Evolutionary conservation across 148 eudicot genomes (phyloP), one percentile per base, ranked within the genome.

Genomic region (Fagopyrum homotropicum): DNA sequence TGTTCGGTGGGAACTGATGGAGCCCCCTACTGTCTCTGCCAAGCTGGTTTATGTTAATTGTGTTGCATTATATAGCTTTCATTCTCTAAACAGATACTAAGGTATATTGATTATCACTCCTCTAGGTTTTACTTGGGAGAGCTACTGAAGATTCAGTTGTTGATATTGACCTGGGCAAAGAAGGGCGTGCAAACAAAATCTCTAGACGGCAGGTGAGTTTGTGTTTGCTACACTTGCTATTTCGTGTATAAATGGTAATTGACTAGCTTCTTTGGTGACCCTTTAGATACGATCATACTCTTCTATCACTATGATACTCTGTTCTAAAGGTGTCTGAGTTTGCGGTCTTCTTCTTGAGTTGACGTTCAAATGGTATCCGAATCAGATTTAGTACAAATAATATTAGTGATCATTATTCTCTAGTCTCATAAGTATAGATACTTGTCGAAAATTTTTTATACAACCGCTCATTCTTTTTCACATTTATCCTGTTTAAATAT

Each of bases 121-220:
- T 80, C 6, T 80, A 94, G 98, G 92, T 91, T 47, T 80, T 87
- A 80, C 89, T 94, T 77, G 97, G 97, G 79, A 88, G 97, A 88
- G 85, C 90, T 43, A 89, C 98, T 30, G 87, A 83, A 79, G 98
- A 84, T 78, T 69, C 77, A 75, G 70, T 47, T 73, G 91, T 93
- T 80, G 98, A 91, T 78, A 86, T 93, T 80, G 97, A 93, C 85
- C 73, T 93, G 80, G 86, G 91, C 16, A 88, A 89, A 84, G 97
- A 88, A 82, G 95, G 94, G 63, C 85, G 84, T 72, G 88, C 91
- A 50, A 91, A 88, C 81, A 91, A 88, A 81, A 87, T 94, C 82
- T 94, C 98, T 45, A 88, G 98, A 74, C 90, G 96, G 48, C 98
- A 94, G 96, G 98, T 91, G 80, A 56, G 78, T 50, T 47, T 45